phyloP scores from a whole-genome alignment of 1,284 basidiomycete genomes.

The Boletus semigastroideus region DNA sequence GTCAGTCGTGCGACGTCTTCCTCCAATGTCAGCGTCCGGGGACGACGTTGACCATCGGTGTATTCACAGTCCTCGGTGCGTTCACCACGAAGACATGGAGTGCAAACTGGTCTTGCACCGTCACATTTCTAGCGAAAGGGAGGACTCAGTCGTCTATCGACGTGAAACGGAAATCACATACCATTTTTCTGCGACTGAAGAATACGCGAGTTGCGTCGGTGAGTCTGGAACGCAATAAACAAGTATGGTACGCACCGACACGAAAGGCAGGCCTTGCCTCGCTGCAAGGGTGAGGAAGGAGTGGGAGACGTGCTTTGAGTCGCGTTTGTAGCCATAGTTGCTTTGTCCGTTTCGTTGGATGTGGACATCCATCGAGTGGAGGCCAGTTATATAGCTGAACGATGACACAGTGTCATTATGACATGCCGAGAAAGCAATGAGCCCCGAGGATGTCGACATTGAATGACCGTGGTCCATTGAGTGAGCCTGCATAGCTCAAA shows the following conservation, averaged over 20 bases:
- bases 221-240: too few relatives aligned
- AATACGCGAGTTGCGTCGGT: not conserved
- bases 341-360: not conserved
- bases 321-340: not conserved
- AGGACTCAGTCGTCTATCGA: not conserved
- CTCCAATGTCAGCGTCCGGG: conserved; percentile 39
- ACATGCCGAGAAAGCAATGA: conserved; percentile 3
- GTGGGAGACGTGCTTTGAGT: not conserved
- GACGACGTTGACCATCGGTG: conserved; percentile 34
- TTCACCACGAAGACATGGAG: conserved; percentile 36
- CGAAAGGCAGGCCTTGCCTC: conserved; percentile 33
- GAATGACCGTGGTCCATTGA: not conserved
- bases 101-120: conserved; percentile 39
- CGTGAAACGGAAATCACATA: conserved; percentile 3
- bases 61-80: conserved; percentile 45
- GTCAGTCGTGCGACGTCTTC: conserved; percentile 38
- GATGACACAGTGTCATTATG: not conserved
- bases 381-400: conserved; percentile 16
- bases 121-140: conserved; percentile 39
- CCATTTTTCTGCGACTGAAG: conserved; percentile 41
- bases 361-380: not conserved
- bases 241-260: conserved; percentile 22
- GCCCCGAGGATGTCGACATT: not conserved
- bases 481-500: not conserved
- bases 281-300: conserved; percentile 20